Conservation (phyloP, 495 filamentous ascomycete genomes). For the Penicillium flavigenum region DNA sequence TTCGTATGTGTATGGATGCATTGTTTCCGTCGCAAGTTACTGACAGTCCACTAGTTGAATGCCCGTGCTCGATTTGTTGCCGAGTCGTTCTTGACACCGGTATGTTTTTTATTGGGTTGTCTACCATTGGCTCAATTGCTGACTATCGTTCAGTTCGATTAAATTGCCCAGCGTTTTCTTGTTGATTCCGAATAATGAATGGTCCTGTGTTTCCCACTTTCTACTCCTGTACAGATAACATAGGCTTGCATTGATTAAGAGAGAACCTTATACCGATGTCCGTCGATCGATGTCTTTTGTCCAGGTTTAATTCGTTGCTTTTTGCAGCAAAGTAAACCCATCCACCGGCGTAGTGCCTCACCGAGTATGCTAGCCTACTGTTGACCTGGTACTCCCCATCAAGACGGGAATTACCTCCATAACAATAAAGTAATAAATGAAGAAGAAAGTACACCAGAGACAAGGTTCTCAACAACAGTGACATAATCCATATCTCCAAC, state of each 20-base stretch:
- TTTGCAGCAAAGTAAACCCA: not conserved
- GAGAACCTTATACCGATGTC: conserved; percentile 5
- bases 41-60: conserved; percentile 67
- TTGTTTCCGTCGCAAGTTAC: conserved; percentile 17
- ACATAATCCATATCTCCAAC: not conserved
- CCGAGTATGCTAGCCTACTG: not conserved
- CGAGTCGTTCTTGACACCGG: conserved; percentile 94
- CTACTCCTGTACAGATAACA: conserved; percentile 20
- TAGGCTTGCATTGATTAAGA: conserved; percentile 13
- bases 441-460: not conserved
- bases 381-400: not conserved
- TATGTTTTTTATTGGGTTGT: conserved; percentile 44
- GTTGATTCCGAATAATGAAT: conserved; percentile 20
- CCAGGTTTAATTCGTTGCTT: conserved; percentile 5
- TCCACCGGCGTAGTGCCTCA: not conserved
- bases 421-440: not conserved
- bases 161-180: conserved; percentile 25
- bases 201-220: conserved; percentile 21
- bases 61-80: conserved; percentile 96
- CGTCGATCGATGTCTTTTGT: conserved; percentile 9
- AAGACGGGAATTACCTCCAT: not conserved
- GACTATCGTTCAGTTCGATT: conserved; percentile 39
- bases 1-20: conserved; percentile 66
- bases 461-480: not conserved
- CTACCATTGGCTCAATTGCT: not conserved